Evolutionary conservation across 768 basidiomycete genomes (phyloP).

Genomic region (Hortiboletus campestris): DNA sequence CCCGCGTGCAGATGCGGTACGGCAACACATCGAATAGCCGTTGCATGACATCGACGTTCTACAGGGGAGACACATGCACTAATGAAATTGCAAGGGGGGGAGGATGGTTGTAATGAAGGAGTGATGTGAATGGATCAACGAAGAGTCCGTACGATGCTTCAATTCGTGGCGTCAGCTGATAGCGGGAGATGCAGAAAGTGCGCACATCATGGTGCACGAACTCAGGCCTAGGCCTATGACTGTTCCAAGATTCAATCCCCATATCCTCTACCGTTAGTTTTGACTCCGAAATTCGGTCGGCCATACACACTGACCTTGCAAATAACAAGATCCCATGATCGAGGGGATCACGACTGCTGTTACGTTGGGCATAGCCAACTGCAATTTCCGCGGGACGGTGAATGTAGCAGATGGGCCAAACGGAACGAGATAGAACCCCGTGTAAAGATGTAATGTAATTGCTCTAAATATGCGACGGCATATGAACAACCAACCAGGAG

Average conservation of each 20-base stretch:
- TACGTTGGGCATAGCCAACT: slow-evolving; percentile 19
- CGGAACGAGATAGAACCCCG: slow-evolving; percentile 1
- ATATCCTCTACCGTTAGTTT: not conserved
- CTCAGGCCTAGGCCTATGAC: not conserved
- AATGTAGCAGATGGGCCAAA: not conserved
- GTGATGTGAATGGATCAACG: not conserved
- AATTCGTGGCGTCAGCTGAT: not conserved
- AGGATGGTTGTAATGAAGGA: no score
- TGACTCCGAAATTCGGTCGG: slow-evolving; percentile 10
- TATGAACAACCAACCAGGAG: slow-evolving; percentile 3
- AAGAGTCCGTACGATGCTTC: not conserved
- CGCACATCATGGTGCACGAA: not conserved
- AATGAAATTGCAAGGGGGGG: not conserved
- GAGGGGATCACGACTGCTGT: not conserved
- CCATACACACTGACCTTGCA: slow-evolving; percentile 1
- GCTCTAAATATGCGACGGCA: slow-evolving; percentile 1
- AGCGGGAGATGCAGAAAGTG: no score
- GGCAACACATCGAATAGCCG: not conserved
- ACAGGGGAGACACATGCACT: not conserved
- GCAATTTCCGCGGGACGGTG: slow-evolving; percentile 14
- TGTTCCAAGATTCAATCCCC: not conserved
- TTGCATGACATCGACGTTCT: not conserved
- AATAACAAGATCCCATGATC: not conserved
- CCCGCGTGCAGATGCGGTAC: not conserved
- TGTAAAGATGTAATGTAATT: slow-evolving; percentile 2